Evolutionary conservation across 1,139 yeast genomes (phyloP).

Genomic region (Hemisphaericaspora xylanilytica): DNA sequence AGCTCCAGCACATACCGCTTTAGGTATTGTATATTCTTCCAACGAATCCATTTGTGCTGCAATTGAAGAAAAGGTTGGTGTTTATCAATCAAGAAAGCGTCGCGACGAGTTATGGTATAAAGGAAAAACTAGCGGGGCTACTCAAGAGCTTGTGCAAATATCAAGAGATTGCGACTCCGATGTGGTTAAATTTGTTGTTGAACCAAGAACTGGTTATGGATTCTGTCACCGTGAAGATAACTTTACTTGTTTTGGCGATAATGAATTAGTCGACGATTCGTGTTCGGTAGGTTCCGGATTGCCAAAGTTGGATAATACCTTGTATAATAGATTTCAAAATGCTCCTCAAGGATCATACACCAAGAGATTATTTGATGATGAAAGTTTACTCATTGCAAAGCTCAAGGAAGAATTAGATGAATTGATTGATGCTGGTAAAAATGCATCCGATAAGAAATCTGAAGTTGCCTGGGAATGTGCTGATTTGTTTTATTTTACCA

Average conservation of each 20-base stretch:
- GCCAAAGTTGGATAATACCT: constrained; percentile 61
- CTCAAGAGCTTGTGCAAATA: constrained; percentile 67
- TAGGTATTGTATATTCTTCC: constrained; percentile 92
- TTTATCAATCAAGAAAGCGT: constrained; percentile 86
- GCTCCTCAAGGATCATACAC: constrained; percentile 96
- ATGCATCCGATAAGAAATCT: constrained; percentile 27
- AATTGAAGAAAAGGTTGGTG: constrained; percentile 78
- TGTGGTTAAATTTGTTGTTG: constrained; percentile 80
- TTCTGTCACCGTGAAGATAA: constrained; percentile 85
- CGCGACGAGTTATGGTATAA: constrained; percentile 88
- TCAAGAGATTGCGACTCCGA: constrained; percentile 91
- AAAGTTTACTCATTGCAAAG: constrained; percentile 73
- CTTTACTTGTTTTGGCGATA: constrained; percentile 67
- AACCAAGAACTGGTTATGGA: constrained; percentile 72
- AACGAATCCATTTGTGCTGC: constrained; percentile 78
- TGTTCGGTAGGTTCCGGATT: constrained; percentile 60
- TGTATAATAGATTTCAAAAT: constrained; percentile 48
- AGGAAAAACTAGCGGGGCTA: constrained; percentile 94
- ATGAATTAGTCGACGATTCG: constrained; percentile 28
- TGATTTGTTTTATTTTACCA: constrained; percentile 85
- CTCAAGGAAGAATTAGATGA: constrained; percentile 97
- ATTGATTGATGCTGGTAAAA: constrained; percentile 71
- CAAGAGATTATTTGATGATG: constrained; percentile 78
- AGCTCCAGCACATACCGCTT: constrained; percentile 49
- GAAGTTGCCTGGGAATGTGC: constrained; percentile 98